Evolutionary conservation across 139 green algal species (phyloP).

Genomic region (Nannochloris sp.): DNA sequence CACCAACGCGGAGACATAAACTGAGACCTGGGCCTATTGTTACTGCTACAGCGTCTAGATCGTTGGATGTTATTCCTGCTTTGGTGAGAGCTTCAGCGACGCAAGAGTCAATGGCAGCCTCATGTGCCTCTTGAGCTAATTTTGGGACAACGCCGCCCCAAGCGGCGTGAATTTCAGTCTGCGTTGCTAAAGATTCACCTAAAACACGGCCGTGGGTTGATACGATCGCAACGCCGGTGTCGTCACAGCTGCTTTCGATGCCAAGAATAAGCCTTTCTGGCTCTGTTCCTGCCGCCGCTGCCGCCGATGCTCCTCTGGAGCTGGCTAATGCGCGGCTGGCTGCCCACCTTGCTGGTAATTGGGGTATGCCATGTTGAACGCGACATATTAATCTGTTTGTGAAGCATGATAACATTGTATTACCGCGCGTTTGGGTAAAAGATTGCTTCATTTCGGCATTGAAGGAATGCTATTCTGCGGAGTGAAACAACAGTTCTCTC

Average conservation of each 20-base stretch:
- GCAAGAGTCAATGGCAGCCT: conserved; percentile 80
- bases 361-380: too few relatives aligned
- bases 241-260: conserved; percentile 95
- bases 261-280: conserved; percentile 65
- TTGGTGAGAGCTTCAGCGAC: conserved; percentile 60
- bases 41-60: conserved; percentile 81
- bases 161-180: conserved; percentile 88
- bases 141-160: conserved; percentile 90
- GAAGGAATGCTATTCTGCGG: too few relatives aligned
- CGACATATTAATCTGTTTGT: too few relatives aligned
- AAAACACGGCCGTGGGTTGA: conserved; percentile 62
- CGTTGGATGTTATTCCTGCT: conserved; percentile 31
- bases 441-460: too few relatives aligned
- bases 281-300: too few relatives aligned
- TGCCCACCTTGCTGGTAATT: too few relatives aligned
- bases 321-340: too few relatives aligned
- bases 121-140: conserved; percentile 83
- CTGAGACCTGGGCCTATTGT: conserved; percentile 91
- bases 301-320: too few relatives aligned
- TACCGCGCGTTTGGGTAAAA: too few relatives aligned
- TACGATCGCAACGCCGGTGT: conserved; percentile 89
- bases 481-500: too few relatives aligned
- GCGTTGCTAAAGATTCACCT: conserved; percentile 63
- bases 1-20: conserved; percentile 87
- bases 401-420: too few relatives aligned